These are phyloP conservation scores for Xenosphaeropsis pyriputrescens DNA, from an alignment of 2,329 filamentous ascomycete species.

Conservation along the genomic window DNA sequence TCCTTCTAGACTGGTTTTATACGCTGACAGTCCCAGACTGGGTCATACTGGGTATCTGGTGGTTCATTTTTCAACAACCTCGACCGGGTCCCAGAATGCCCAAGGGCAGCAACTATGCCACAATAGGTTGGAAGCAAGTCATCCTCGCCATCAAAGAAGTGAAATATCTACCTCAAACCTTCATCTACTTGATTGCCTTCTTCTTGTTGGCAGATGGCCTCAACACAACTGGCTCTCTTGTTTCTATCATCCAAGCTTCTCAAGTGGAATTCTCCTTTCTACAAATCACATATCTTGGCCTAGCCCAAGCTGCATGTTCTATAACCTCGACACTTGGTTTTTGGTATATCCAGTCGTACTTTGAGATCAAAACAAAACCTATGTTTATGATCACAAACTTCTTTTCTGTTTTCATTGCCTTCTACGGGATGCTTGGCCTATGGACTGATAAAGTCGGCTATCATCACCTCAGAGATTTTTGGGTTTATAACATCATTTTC, in stretches of 20 bases:
- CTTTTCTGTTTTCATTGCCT: constrained; percentile 23
- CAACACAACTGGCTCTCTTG: constrained; percentile 22
- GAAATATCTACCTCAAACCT: constrained; percentile 22
- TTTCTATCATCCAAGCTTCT: constrained; percentile 24
- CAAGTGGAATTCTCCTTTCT: constrained; percentile 24
- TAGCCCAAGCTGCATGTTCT: constrained; percentile 22
- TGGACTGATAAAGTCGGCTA: constrained; percentile 24
- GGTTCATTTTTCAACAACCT: constrained; percentile 26
- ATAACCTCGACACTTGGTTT: constrained; percentile 24
- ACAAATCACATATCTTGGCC: constrained; percentile 24
- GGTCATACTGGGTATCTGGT: constrained; percentile 25
- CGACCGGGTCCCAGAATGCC: constrained; percentile 23
- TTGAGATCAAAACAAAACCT: constrained; percentile 22
- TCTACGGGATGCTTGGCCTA: constrained; percentile 25
- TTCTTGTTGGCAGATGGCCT: constrained; percentile 26
- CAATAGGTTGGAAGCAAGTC: constrained; percentile 25
- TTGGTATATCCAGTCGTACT: constrained; percentile 26
- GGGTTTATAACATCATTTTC: constrained; percentile 26
- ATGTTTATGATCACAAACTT: constrained; percentile 27
- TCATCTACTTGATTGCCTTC: constrained; percentile 24
- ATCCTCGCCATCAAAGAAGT: constrained; percentile 22
- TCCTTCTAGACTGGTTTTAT: not conserved
- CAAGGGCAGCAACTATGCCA: constrained; percentile 22
- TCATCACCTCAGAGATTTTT: constrained; percentile 23
- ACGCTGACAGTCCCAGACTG: constrained; percentile 17